Base-by-base conservation (phyloP, 2,329 filamentous ascomycete genomes). In the Fusarium stilboides region DNA sequence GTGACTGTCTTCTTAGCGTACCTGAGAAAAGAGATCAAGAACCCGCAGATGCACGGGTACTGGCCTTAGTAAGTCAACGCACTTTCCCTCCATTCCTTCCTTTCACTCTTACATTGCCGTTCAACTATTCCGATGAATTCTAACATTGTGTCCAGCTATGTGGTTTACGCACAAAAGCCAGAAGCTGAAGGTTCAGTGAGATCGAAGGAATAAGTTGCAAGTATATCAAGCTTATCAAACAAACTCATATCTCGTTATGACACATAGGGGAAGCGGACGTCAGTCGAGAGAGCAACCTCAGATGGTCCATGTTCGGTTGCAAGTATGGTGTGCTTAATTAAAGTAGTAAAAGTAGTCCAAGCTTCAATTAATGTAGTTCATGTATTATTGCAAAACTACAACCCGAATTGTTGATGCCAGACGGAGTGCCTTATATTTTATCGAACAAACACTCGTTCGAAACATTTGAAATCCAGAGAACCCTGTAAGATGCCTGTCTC, bases 51-150 rank as follows among this genome's bases (percentile, higher is more conserved):
- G 69, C 70, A 72, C n/a, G 69, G 70, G 6, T 72, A 67, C 17
- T 72, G 69, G 70, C 70, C 70, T 17, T 72, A 70, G 69, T 71
- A 40, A 72, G 70, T 69, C 8, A 17, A 3, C n/a, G 14, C 17
- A 5, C 5, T 1, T 20, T 6, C 10, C 22, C 20, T 15, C 7
- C 3, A 1, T n/a, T 43, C 8, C 10, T 28, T 28, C 10, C 10
- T 28, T 28, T 9, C 28, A 12, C 10, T 13, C 10, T 4, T 31
- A 31, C 10, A 12, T 13, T 2, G 8, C 0, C 14, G 4, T 22
- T 4, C 8, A 20, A 8, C n/a, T 37, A 2, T 24, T 9, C 10
- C 3, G 8, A 22, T 3, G 0, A 5, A 5, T 40, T 31, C 60
- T 71, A 15, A 70, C 22, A 9, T 14, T n/a, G 12, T 28, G 6